Evolutionary conservation across 1,284 basidiomycete species (phyloP).

Genomic region (Laetiporus sulphureus): DNA sequence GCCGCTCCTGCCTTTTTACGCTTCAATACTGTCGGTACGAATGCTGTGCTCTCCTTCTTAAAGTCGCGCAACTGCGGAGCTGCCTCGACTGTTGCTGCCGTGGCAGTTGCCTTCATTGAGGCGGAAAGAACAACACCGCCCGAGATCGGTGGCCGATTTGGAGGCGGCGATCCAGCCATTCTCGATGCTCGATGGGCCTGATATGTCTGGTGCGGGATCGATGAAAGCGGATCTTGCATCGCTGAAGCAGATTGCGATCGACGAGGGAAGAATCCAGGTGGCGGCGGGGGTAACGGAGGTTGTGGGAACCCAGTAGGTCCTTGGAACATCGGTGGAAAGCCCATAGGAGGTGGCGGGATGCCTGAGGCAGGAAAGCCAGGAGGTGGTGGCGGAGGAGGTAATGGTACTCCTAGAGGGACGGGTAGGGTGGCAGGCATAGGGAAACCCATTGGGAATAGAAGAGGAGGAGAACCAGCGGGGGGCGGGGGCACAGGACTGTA

Average conservation of each 20-base stretch:
- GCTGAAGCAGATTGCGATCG: conserved; percentile 38
- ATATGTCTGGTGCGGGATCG: conserved; percentile 58
- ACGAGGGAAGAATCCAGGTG: conserved; percentile 55
- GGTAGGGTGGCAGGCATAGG: conserved; percentile 21
- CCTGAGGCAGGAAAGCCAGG: conserved; percentile 16
- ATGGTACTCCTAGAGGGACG: conserved; percentile 20
- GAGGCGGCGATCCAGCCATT: conserved; percentile 16
- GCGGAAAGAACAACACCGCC: conserved; percentile 16
- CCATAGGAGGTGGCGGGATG: conserved; percentile 12
- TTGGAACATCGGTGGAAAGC: conserved; percentile 15
- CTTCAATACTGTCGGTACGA: conserved; percentile 71
- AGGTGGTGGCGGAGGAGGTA: conserved; percentile 19
- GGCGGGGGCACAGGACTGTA: conserved; percentile 17
- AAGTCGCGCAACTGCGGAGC: conserved; percentile 84
- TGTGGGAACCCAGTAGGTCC: background rate
- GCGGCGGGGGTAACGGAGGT: conserved; percentile 23
- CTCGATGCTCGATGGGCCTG: conserved; percentile 48
- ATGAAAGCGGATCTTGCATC: conserved; percentile 59
- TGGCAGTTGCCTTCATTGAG: conserved; percentile 17
- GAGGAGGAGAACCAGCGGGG: conserved; percentile 15
- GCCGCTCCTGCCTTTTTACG: conserved; percentile 45
- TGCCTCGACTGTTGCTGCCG: conserved; percentile 69
- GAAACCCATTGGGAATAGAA: conserved; percentile 22
- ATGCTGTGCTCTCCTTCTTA: conserved; percentile 87
- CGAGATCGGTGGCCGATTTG: conserved; percentile 16